phyloP scores from a whole-genome alignment of 495 filamentous ascomycete species.

The Aspergillus sclerotiicarbonarius region DNA sequence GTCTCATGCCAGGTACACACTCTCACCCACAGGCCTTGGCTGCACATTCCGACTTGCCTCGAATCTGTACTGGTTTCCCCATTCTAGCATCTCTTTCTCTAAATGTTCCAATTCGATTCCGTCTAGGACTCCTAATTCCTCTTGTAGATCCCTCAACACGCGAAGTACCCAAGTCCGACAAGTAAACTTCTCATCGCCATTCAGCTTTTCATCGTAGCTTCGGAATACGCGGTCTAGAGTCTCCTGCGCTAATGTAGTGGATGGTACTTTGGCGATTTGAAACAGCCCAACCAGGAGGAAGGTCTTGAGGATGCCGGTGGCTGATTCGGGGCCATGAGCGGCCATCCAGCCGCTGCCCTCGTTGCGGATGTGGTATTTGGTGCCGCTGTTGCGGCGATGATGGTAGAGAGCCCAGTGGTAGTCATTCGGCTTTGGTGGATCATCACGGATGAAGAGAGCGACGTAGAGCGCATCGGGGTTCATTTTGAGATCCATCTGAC shows the following conservation, averaged over 20 bases:
- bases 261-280: slow-evolving; percentile 12
- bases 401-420: slow-evolving; percentile 26
- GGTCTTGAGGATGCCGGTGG: slow-evolving; percentile 10
- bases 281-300: slow-evolving; percentile 22
- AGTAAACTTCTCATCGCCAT: background rate
- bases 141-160: slow-evolving; percentile 1
- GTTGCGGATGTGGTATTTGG: slow-evolving; percentile 23
- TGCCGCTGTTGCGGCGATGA: slow-evolving; percentile 11
- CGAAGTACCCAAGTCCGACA: slow-evolving; percentile 13
- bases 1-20: background rate
- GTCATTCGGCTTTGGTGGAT: slow-evolving; percentile 20
- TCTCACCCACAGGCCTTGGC: slow-evolving; percentile 8
- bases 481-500: background rate
- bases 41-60: slow-evolving; percentile 14
- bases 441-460: slow-evolving; percentile 13
- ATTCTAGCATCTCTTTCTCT: slow-evolving; percentile 8
- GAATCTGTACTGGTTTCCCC: slow-evolving; percentile 7
- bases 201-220: slow-evolving; percentile 5
- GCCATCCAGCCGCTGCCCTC: slow-evolving; percentile 16
- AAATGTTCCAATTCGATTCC: background rate
- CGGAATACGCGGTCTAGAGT: slow-evolving; percentile 5
- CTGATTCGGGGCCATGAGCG: slow-evolving; percentile 10
- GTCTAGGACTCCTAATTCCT: background rate
- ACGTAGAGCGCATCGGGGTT: slow-evolving; percentile 16
- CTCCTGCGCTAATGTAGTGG: background rate